Evolutionary conservation across 2,329 filamentous ascomycete genomes (phyloP).

Genomic region (Plectosphaerella plurivora): DNA sequence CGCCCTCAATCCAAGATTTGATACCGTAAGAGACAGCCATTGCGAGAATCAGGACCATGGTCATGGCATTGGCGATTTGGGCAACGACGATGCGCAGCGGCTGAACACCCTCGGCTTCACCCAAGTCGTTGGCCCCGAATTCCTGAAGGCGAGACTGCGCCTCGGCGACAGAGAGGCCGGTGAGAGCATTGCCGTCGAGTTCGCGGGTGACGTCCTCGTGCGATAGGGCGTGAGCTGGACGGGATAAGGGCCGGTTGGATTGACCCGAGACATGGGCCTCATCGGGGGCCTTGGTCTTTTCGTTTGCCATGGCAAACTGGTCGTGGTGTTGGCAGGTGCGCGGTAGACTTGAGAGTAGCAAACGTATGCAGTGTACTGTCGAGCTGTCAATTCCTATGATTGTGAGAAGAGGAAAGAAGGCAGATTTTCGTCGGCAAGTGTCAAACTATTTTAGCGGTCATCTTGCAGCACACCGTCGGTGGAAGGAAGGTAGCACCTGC

Average conservation of each 20-base stretch:
- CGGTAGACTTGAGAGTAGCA: no score
- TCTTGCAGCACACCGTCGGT: no score
- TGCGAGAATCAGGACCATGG: constrained; percentile 43
- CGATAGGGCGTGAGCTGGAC: constrained; percentile 53
- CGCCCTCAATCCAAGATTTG: constrained; percentile 48
- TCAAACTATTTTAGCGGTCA: no score
- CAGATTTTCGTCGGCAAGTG: no score
- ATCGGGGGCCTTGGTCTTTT: neutral
- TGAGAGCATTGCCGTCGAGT: constrained; percentile 44
- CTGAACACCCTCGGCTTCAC: constrained; percentile 39
- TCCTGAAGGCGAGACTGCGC: constrained; percentile 44
- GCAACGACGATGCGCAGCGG: constrained; percentile 52
- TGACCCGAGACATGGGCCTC: constrained; percentile 24
- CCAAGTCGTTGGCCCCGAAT: constrained; percentile 56
- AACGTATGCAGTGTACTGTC: no score
- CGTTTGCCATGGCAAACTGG: neutral
- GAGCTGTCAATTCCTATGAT: no score
- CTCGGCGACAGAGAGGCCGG: constrained; percentile 45
- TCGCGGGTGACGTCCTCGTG: constrained; percentile 45
- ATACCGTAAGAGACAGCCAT: constrained; percentile 48
- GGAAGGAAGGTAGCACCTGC: no score
- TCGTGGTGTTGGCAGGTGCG: neutral
- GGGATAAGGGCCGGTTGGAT: constrained; percentile 36
- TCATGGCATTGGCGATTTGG: constrained; percentile 58
- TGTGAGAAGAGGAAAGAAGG: no score